Percentiles rank a stretch among this genome's conserved stretches.
Conservation (phyloP, 768 basidiomycete genomes). For the Panus rudis region DNA sequence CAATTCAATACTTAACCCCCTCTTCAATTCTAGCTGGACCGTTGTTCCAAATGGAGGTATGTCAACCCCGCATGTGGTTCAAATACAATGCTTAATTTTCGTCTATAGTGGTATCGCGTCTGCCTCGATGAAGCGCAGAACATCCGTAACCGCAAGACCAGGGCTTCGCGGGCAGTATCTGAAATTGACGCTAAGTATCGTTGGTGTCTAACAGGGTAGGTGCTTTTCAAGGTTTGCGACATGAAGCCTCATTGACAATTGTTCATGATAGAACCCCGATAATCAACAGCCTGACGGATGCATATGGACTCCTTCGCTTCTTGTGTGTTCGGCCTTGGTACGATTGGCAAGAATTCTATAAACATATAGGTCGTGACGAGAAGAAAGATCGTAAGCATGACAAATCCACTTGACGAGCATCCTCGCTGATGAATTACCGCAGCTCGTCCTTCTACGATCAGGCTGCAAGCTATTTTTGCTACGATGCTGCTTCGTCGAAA, state of each 20-base stretch:
- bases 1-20: too few relatives aligned
- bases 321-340: constrained; percentile 30
- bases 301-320: constrained; percentile 40
- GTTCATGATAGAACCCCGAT: constrained; percentile 48
- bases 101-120: constrained; percentile 41
- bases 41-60: constrained; percentile 43
- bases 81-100: not conserved
- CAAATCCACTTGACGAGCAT: not conserved
- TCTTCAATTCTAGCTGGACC: constrained; percentile 41
- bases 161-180: constrained; percentile 46
- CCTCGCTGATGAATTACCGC: not conserved
- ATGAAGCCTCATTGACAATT: not conserved
- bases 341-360: constrained; percentile 36
- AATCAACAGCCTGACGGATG: constrained; percentile 53
- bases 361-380: constrained; percentile 27
- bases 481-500: constrained; percentile 50
- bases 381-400: constrained; percentile 42
- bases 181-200: constrained; percentile 45
- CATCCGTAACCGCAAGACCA: constrained; percentile 35
- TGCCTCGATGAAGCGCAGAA: constrained; percentile 53
- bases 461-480: constrained; percentile 52
- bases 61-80: constrained; percentile 1
- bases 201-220: constrained; percentile 63
- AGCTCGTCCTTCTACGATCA: constrained; percentile 47
- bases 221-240: constrained; percentile 6